Base-by-base conservation (phyloP, 495 filamentous ascomycete genomes). In the Choiromyces venosus region DNA sequence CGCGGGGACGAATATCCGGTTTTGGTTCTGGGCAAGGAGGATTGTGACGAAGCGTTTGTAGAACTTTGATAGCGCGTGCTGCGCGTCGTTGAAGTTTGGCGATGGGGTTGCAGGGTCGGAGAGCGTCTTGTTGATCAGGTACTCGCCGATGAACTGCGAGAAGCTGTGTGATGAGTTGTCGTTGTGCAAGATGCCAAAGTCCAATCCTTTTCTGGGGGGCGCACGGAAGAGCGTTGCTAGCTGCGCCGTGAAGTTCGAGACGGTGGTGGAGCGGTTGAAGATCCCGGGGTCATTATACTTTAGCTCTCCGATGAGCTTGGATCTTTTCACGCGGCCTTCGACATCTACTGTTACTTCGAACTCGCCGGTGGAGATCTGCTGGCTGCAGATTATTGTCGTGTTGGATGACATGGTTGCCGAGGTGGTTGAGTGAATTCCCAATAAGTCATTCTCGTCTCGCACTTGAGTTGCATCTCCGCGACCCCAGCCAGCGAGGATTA, bases 291-390 rank as follows among this genome's bases (percentile, higher is more conserved):
- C 69, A 39, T 33, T 37, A 38, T 73, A 73, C 19, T 52, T 7
- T 2, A 16, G 73, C 19, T 65, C 39, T 65, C 9, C 44, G 16
- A 35, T 68, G 68, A n/a, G 36, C 16, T 35, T 64, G 73, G 36
- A 75, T 66, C 46, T 56, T 73, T 18, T 38, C 19, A n/a, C 65
- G 2, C 44, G 69, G 0, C 84, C 84, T 0, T n/a, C 18, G 0
- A 21, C 2, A 56, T 84, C 81, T 9, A 85, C 79, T 9, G 69
- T 70, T 3, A 85, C 80, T 2, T 83, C 73, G 9, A 83, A 85
- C 56, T 71, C 71, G 7, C 82, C 83, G 0, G 79, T 79, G 18
- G 72, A 46, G 7, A 86, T 29, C 0, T 33, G 73, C 0, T 76
- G 81, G 4, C 72, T 72, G 69, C 85, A 86, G 16, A 72, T 64